Evolutionary conservation across 495 filamentous ascomycete genomes (phyloP), one percentile per base, ranked within the genome.

Genomic region (Diplogelasinospora grovesii): DNA sequence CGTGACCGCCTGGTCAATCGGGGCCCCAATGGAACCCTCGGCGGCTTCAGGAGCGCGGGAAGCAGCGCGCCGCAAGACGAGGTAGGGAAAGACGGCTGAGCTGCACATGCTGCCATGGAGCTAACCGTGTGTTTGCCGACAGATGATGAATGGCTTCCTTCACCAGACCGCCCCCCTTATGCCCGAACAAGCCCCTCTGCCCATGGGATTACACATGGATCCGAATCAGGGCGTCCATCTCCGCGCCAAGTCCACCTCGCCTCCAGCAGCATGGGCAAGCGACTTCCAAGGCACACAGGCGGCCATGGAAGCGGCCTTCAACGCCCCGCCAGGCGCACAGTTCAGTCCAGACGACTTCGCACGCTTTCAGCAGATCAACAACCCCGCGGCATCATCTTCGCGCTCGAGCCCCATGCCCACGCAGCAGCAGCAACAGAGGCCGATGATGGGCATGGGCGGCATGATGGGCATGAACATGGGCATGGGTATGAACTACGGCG

Each of bases 101-200:
- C 21, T 26, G 20, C 13, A 11, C 15, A 27, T 29, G n/a, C 10
- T 29, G 8, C 9, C 19, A 15, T n/a, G 10, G 24, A 6, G 24
- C 24, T 26, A 11, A 26, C 18, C 6, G 9, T 22, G 26, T 28
- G 20, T 20, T 6, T 16, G 2, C 11, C 18, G 9, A 20, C 52
- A 93, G 85, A 88, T 89, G 81, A 85, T 96, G 81, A 84, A 95
- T 55, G 81, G 88, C 25, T 98, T 95, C 65, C 70, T 94, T 55
- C 83, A 88, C 59, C 80, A 89, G 61, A 70, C 73, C 25, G n/a
- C n/a, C n/a, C 60, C 62, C 18, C 52, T 31, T n/a, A 45, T 73
- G 18, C 60, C 66, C 43, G 56, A 70, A 39, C 54, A 52, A 11
- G 51, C 41, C 35, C 53, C 51, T 15, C 47, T 46, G 36, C 56